Conservation (phyloP, 495 filamentous ascomycete species). For the Podospora comata region DNA sequence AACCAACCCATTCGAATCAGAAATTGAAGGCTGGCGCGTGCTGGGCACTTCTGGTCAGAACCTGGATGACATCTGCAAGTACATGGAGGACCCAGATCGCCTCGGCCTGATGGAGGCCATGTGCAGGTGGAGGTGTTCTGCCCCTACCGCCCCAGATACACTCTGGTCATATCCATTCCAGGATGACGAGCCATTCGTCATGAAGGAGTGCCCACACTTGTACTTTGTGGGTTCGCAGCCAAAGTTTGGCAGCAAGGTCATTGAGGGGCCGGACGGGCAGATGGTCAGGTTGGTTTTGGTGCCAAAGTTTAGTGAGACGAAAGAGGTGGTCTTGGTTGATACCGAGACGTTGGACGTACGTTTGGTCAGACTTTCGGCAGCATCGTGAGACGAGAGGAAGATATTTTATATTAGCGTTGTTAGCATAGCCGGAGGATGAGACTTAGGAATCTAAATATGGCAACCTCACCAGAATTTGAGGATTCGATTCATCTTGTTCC, state of each 20-base stretch:
- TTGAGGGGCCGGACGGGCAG: slow-evolving; percentile 59
- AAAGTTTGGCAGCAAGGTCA: slow-evolving; percentile 69
- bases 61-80: slow-evolving; percentile 89
- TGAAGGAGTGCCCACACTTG: slow-evolving; percentile 78
- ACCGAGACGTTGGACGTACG: slow-evolving; percentile 77
- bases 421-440: neutral
- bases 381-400: neutral
- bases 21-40: slow-evolving; percentile 81
- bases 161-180: slow-evolving; percentile 95
- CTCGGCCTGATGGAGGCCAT: slow-evolving; percentile 87
- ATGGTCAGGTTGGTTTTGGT: slow-evolving; percentile 71
- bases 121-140: slow-evolving; percentile 83
- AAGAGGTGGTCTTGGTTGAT: slow-evolving; percentile 82
- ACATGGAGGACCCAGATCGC: slow-evolving; percentile 70
- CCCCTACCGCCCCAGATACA: slow-evolving; percentile 96
- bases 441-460: neutral
- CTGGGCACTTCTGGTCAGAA: slow-evolving; percentile 88
- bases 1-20: slow-evolving; percentile 90
- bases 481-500: neutral
- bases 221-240: slow-evolving; percentile 90
- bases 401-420: neutral
- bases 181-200: slow-evolving; percentile 81
- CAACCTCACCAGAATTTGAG: neutral
- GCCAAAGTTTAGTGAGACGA: slow-evolving; percentile 76
- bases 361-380: slow-evolving; percentile 50